These are phyloP conservation scores for Aureobasidium subglaciale DNA, from an alignment of 2,329 filamentous ascomycete genomes.

Conservation along the genomic window DNA sequence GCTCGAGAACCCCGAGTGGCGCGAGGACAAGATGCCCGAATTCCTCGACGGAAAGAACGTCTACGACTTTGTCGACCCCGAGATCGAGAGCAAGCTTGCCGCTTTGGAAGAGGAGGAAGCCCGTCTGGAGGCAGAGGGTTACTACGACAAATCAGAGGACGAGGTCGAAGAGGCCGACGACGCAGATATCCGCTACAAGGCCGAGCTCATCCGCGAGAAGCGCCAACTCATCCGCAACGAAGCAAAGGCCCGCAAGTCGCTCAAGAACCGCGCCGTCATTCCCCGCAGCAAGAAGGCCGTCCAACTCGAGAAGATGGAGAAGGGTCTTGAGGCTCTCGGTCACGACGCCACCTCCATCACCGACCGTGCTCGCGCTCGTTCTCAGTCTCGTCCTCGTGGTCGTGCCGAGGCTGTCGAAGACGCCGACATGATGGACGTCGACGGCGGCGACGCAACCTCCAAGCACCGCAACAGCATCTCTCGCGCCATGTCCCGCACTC, in stretches of 20 bases:
- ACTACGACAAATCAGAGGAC: constrained; percentile 68
- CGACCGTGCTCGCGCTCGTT: constrained; percentile 56
- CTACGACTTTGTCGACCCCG: constrained; percentile 93
- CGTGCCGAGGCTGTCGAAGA: constrained; percentile 54
- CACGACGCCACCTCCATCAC: constrained; percentile 72
- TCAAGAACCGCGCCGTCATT: constrained; percentile 95
- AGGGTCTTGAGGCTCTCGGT: constrained; percentile 75
- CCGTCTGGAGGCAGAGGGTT: constrained; percentile 81
- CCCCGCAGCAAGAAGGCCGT: constrained; percentile 76
- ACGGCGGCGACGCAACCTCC: constrained; percentile 28
- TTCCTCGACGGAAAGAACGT: constrained; percentile 94
- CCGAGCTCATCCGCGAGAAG: constrained; percentile 93
- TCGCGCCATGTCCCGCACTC: constrained; percentile 64
- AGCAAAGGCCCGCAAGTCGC: constrained; percentile 85
- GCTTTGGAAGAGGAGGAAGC: constrained; percentile 95
- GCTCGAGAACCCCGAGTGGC: constrained; percentile 85
- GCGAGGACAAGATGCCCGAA: constrained; percentile 91
- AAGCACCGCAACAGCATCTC: constrained; percentile 27
- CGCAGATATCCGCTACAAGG: constrained; percentile 82
- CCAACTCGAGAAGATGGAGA: constrained; percentile 79
- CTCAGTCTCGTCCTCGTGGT: constrained; percentile 54
- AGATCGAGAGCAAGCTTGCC: constrained; percentile 87
- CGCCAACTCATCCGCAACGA: constrained; percentile 87
- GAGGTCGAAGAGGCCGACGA: constrained; percentile 83
- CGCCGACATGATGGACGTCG: constrained; percentile 66